These are phyloP conservation scores for Erigeron philadelphicus DNA, from an alignment of 140 eudicot genomes.

Conservation along the genomic window DNA sequence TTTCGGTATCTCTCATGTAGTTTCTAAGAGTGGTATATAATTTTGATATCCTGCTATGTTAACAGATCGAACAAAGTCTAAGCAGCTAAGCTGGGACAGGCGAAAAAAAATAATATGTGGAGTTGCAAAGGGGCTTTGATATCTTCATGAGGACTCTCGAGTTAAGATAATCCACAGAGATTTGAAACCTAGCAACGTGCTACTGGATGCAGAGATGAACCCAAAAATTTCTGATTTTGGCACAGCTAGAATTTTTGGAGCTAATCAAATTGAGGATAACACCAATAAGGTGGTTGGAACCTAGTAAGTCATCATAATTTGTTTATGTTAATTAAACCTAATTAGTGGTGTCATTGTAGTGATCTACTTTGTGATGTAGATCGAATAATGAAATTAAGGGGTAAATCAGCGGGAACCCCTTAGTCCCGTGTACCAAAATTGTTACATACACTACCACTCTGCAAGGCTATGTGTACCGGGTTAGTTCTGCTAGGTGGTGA, in stretches of 20 bases:
- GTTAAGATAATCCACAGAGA: constrained; percentile 33
- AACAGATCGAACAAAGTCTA: constrained; percentile 14
- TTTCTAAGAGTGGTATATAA: background rate
- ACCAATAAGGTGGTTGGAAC: constrained; percentile 37
- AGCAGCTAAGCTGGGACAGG: constrained; percentile 26
- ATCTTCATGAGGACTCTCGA: constrained; percentile 10
- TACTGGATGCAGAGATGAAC: constrained; percentile 31
- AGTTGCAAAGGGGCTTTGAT: constrained; percentile 32
- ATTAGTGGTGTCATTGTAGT: too few relatives aligned
- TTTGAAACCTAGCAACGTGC: constrained; percentile 29
- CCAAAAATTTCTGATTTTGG: constrained; percentile 40
- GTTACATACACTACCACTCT: too few relatives aligned
- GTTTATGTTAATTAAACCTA: background rate
- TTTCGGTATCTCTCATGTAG: background rate
- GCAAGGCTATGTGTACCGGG: too few relatives aligned
- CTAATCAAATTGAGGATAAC: constrained; percentile 21
- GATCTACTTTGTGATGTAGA: too few relatives aligned
- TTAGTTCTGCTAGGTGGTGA: too few relatives aligned
- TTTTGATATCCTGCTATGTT: too few relatives aligned
- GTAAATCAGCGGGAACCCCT: too few relatives aligned
- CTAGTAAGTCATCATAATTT: constrained; percentile 26
- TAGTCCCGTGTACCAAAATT: too few relatives aligned
- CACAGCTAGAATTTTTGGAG: constrained; percentile 38
- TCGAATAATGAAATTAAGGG: too few relatives aligned
- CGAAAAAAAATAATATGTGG: constrained; percentile 28